Conservation (phyloP, 176 grass and related monocot species). For the bread wheat (Triticum aestivum) region DNA sequence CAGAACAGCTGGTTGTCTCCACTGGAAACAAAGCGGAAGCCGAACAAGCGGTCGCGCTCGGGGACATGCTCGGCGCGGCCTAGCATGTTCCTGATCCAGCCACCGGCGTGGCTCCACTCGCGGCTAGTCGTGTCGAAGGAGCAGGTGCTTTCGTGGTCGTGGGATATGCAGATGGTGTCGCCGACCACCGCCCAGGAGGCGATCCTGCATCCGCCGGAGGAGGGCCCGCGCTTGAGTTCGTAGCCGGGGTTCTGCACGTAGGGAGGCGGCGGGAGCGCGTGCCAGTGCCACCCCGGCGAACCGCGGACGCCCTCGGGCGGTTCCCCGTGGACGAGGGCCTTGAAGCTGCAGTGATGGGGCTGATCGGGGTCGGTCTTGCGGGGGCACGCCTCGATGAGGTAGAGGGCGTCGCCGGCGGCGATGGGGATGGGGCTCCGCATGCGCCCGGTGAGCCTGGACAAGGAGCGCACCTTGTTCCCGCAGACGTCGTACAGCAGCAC, state of each 20-base stretch:
- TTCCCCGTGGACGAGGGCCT: not conserved
- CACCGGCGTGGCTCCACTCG: not conserved
- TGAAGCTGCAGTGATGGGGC: not conserved
- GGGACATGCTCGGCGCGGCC: not conserved
- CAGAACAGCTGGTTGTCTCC: not conserved
- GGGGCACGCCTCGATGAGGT: not conserved
- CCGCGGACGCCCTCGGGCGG: not conserved
- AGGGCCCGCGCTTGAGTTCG: not conserved
- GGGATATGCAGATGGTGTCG: not conserved
- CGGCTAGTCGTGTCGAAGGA: not conserved
- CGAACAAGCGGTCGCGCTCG: not conserved
- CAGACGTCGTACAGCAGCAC: not conserved
- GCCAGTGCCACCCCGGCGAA: not conserved
- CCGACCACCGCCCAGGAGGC: not conserved
- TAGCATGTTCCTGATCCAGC: not conserved
- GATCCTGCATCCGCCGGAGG: not conserved
- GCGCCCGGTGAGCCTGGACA: not conserved
- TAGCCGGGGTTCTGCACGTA: not conserved
- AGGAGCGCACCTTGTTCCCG: not conserved
- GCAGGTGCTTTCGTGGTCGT: not conserved
- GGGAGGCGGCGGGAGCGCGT: not conserved
- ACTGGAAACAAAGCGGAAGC: conserved; percentile 8
- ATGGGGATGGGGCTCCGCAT: not conserved
- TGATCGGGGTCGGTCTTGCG: not conserved
- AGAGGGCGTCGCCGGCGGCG: not conserved